Percentiles rank a stretch among this genome's conserved stretches.
phyloP scores from a whole-genome alignment of 2,329 filamentous ascomycete species.

The Aspergillus tamarii region DNA sequence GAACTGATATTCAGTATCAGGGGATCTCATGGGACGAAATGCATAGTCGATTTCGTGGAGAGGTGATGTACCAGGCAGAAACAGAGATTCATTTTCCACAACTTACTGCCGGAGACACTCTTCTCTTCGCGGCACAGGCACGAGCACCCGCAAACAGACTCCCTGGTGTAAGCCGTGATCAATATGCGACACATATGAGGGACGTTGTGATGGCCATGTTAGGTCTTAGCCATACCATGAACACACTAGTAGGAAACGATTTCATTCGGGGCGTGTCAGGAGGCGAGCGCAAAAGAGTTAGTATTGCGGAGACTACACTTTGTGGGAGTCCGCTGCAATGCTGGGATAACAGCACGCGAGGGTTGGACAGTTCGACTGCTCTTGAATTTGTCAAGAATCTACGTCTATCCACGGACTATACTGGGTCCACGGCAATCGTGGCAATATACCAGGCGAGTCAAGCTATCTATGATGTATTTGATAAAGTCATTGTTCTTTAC shows the following conservation, averaged over 20 bases:
- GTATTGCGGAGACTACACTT: constrained; percentile 57
- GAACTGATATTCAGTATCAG: constrained; percentile 80
- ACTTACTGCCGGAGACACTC: constrained; percentile 75
- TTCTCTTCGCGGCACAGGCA: constrained; percentile 73
- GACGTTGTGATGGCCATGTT: constrained; percentile 58
- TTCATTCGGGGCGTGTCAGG: constrained; percentile 64
- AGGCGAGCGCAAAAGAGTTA: constrained; percentile 63
- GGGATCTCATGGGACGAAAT: constrained; percentile 67
- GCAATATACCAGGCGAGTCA: constrained; percentile 57
- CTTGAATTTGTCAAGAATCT: constrained; percentile 58
- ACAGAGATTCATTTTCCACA: constrained; percentile 80
- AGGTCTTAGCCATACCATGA: constrained; percentile 57
- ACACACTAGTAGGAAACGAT: constrained; percentile 53
- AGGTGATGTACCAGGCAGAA: constrained; percentile 84
- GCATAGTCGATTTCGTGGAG: constrained; percentile 76
- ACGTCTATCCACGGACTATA: constrained; percentile 51
- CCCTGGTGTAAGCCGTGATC: constrained; percentile 45
- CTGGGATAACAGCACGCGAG: constrained; percentile 53
- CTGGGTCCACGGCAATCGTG: constrained; percentile 52
- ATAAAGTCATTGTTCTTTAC: constrained; percentile 72
- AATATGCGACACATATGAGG: constrained; percentile 51
- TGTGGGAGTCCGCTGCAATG: constrained; percentile 50
- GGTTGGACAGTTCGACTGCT: constrained; percentile 57
- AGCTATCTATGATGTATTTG: constrained; percentile 61
- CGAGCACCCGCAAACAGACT: constrained; percentile 48